These are phyloP conservation scores for Trichoderma sp. DNA, from an alignment of 2,329 filamentous ascomycete species.

Conservation along the genomic window DNA sequence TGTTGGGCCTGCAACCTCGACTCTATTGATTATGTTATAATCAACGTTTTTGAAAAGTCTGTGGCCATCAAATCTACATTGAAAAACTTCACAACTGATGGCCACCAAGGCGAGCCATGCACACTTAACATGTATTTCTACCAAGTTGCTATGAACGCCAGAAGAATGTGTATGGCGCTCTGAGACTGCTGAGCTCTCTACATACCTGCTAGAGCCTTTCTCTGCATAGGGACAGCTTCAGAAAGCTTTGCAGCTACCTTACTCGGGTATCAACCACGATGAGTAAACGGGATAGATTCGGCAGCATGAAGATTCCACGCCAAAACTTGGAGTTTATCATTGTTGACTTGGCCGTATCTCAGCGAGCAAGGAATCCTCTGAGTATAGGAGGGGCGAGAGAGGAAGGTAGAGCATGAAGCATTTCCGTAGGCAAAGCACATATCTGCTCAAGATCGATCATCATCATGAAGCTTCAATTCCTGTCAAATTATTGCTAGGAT, in stretches of 20 bases:
- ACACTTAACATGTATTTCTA: no score
- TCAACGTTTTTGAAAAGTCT: neutral
- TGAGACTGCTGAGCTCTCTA: neutral
- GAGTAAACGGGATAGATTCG: neutral
- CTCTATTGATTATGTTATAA: neutral
- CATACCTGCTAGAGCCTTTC: neutral
- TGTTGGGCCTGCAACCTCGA: neutral
- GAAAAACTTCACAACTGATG: neutral
- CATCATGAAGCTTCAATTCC: neutral
- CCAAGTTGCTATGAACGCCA: neutral
- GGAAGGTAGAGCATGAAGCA: neutral
- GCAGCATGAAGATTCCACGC: no score
- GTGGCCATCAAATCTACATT: no score
- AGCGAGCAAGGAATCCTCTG: neutral
- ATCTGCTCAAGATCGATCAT: neutral
- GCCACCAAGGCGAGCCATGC: neutral
- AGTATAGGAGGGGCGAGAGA: neutral
- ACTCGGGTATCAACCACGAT: neutral
- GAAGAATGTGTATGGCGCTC: neutral
- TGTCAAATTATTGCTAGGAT: neutral
- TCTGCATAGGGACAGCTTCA: neutral
- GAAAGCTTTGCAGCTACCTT: neutral
- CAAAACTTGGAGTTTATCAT: no score
- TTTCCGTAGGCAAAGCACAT: neutral
- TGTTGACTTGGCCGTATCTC: neutral